phyloP scores from a whole-genome alignment of 192 early-diverging fungal species.

The Pecoramyces ruminantium region DNA sequence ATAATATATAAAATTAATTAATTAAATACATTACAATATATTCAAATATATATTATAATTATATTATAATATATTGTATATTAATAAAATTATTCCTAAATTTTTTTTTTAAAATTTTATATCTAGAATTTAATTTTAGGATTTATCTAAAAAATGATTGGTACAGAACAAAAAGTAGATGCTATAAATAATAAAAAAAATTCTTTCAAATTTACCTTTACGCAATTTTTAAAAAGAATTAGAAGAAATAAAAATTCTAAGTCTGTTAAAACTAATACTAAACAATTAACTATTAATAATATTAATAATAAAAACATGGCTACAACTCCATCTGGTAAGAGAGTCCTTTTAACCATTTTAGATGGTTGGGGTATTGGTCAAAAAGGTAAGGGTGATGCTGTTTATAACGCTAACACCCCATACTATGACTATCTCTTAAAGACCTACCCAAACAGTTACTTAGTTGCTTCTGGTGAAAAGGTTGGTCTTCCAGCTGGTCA shows the following conservation, averaged over 20 bases:
- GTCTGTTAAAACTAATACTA: background rate
- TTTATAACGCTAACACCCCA: constrained; percentile 80
- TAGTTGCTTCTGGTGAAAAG: constrained; percentile 83
- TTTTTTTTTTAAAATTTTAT: background rate
- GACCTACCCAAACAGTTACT: constrained; percentile 51
- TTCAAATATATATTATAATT: too few species aligned
- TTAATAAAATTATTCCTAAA: too few species aligned
- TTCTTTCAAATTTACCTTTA: background rate
- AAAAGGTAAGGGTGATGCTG: constrained; percentile 65
- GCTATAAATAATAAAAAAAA: background rate
- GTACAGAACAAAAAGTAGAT: background rate
- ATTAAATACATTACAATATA: too few species aligned
- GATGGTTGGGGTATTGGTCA: background rate
- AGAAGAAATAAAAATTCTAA: background rate
- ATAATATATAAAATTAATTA: too few species aligned
- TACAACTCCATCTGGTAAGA: background rate
- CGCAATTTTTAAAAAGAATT: background rate
- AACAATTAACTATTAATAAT: background rate
- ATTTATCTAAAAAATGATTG: background rate
- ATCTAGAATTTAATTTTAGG: background rate
- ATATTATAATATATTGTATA: too few species aligned
- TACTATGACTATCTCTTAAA: constrained; percentile 71
- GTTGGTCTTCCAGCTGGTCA: constrained; percentile 97
- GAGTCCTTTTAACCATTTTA: background rate
- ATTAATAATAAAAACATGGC: background rate